These are phyloP conservation scores for Pyrenula massariospora DNA, from an alignment of 495 filamentous ascomycete species.

Conservation along the genomic window DNA sequence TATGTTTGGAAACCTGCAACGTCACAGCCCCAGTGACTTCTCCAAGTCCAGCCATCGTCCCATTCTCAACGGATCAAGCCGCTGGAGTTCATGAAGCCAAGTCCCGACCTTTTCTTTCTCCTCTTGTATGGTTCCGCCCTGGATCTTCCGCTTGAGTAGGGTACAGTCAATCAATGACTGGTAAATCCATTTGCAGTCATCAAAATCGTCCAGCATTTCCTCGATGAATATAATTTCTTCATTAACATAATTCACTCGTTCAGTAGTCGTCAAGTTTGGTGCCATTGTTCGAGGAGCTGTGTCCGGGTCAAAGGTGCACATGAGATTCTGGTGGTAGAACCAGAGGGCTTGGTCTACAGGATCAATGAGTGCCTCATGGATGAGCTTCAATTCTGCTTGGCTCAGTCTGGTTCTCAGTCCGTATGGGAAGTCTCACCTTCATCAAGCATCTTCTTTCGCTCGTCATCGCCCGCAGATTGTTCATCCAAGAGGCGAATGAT, in stretches of 20 bases:
- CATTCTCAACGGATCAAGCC: conserved; percentile 56
- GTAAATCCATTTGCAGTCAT: conserved; percentile 69
- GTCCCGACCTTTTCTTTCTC: conserved; percentile 35
- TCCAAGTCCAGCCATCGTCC: conserved; percentile 59
- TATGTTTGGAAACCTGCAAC: not conserved
- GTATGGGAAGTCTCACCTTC: conserved; percentile 37
- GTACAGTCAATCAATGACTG: conserved; percentile 58
- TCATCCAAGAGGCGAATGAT: conserved; percentile 66
- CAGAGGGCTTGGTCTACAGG: conserved; percentile 87
- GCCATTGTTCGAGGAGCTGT: conserved; percentile 41
- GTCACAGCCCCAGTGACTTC: conserved; percentile 12
- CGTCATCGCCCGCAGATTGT: conserved; percentile 45
- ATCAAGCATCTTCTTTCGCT: conserved; percentile 58
- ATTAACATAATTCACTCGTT: conserved; percentile 53
- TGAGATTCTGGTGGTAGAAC: conserved; percentile 87
- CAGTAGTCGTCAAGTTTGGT: conserved; percentile 45
- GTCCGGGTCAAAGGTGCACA: conserved; percentile 48
- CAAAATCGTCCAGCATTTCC: conserved; percentile 65
- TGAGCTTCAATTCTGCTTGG: conserved; percentile 54
- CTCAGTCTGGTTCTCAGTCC: not conserved
- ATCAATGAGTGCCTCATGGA: conserved; percentile 71
- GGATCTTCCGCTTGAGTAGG: conserved; percentile 22
- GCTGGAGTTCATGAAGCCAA: conserved; percentile 54
- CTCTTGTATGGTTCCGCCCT: conserved; percentile 17
- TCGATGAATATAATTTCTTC: conserved; percentile 56